A percentile compares a stretch with the other conserved stretches of the same genome.
phyloP scores from a whole-genome alignment of 441 rosid genomes.

The Pelargonium cotyledonis region DNA sequence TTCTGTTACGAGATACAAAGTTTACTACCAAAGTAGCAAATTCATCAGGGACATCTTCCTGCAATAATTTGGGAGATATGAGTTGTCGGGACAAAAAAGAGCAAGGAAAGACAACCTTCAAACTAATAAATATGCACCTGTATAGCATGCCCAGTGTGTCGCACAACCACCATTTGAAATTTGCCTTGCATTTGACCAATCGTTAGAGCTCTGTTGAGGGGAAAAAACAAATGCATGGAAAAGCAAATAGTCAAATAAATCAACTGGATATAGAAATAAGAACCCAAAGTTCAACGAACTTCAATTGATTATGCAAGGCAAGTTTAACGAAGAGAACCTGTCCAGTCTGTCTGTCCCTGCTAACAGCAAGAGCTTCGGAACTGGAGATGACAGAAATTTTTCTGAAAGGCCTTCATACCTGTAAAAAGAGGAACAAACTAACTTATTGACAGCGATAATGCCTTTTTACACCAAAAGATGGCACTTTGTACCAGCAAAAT shows the following conservation, averaged over 20 bases:
- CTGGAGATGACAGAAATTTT: slow-evolving; percentile 71
- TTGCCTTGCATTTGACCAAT: slow-evolving; percentile 99
- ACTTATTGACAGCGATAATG: slow-evolving; percentile 16
- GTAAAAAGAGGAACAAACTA: slow-evolving; percentile 21
- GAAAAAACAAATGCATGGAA: slow-evolving; percentile 1
- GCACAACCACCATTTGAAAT: slow-evolving; percentile 93
- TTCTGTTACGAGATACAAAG: slow-evolving; percentile 73
- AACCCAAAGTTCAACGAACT: background rate
- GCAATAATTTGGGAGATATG: slow-evolving; percentile 19
- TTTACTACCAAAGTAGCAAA: slow-evolving; percentile 55
- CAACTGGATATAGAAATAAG: background rate
- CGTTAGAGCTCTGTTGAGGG: slow-evolving; percentile 62
- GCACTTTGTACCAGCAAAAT: background rate
- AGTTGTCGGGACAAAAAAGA: background rate
- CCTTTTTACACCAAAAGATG: background rate
- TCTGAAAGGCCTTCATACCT: slow-evolving; percentile 98
- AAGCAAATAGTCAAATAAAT: background rate
- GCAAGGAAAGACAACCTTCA: background rate
- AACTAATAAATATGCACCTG: slow-evolving; percentile 42
- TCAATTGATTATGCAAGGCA: background rate
- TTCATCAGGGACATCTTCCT: slow-evolving; percentile 95
- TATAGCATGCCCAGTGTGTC: slow-evolving; percentile 95
- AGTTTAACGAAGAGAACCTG: slow-evolving; percentile 38
- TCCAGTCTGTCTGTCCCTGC: slow-evolving; percentile 94
- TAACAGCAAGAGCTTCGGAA: slow-evolving; percentile 77